Base-by-base conservation (phyloP, 2,329 filamentous ascomycete species). In the Cytospora mali region DNA sequence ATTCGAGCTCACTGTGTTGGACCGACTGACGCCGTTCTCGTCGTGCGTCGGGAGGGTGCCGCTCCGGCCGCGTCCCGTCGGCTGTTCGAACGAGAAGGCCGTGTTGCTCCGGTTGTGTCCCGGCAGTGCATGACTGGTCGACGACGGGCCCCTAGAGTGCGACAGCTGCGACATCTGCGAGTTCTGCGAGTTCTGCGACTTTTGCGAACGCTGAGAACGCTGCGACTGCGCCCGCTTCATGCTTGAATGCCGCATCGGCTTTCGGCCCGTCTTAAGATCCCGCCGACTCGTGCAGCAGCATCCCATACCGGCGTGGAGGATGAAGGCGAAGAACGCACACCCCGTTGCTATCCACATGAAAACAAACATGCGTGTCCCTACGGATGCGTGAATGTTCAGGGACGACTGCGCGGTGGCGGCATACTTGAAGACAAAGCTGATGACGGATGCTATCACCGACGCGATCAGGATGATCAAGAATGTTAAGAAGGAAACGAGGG, bases 291-390 rank as follows among this genome's bases (percentile, higher is more conserved):
- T 82, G 71, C 89, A 91, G 74, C 91, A 96, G 75, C 92, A 97
- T 69, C 88, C 91, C 74, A 94, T 82, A 33, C 88, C 86, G 29
- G 89, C 78, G 74, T 96, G 91, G 23, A 96, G 79, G 33, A 90
- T 73, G 69, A 91, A 93, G 0, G 89, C 88, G 23, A 93, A 71
- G 6, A 92, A 76, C 1, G 85, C 84, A 64, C 88, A 85, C 0
- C 81, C 85, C 0, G 87, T 83, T 0, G 89, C 91, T 29, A 92
- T 84, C 93, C 94, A 98, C 89, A 96, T 94, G 72, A 96, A 96
- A 0, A 79, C 89, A 70, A 96, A 85, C 90, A 96, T 93, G 68
- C 86, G 82, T 39, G 74, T 76, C 6, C 93, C 93, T 35, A 96
- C 79, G 3, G 82, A 76, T 3, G 88, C 90, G 11, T 77, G 74